Evolutionary conservation across 1,284 basidiomycete species (phyloP).

Genomic region (Kalmanozyma brasiliensis): DNA sequence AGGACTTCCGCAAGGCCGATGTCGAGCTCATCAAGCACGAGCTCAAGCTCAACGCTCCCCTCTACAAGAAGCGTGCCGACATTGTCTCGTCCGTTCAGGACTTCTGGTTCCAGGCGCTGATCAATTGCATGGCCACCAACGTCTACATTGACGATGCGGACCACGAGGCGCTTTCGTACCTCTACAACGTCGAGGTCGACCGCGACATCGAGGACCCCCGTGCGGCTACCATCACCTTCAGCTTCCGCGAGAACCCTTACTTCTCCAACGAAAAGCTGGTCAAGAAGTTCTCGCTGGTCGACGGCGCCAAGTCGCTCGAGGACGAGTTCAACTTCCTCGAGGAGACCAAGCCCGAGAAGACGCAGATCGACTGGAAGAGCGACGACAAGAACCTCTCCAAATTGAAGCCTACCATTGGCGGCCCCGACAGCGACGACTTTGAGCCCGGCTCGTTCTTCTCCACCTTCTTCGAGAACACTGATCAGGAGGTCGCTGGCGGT

Average conservation of each 20-base stretch:
- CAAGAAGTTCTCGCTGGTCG: constrained; percentile 59
- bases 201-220: constrained; percentile 61
- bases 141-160: constrained; percentile 66
- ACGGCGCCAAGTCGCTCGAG: constrained; percentile 52
- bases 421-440: constrained; percentile 68
- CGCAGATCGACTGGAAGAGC: constrained; percentile 83
- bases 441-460: constrained; percentile 88
- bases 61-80: constrained; percentile 61
- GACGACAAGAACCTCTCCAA: constrained; percentile 79
- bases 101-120: constrained; percentile 64
- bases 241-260: constrained; percentile 62
- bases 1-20: constrained; percentile 56
- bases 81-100: constrained; percentile 55
- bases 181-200: constrained; percentile 57
- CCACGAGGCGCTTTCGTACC: constrained; percentile 57
- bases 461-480: constrained; percentile 75
- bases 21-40: constrained; percentile 59
- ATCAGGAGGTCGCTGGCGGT: constrained; percentile 54
- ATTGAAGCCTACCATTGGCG: constrained; percentile 76
- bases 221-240: constrained; percentile 58
- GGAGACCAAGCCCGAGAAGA: constrained; percentile 59
- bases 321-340: constrained; percentile 63
- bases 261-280: constrained; percentile 57
- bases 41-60: constrained; percentile 57
- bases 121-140: constrained; percentile 63